phyloP scores from a whole-genome alignment of 176 grass and related monocot species.

The Raddia distichophylla region DNA sequence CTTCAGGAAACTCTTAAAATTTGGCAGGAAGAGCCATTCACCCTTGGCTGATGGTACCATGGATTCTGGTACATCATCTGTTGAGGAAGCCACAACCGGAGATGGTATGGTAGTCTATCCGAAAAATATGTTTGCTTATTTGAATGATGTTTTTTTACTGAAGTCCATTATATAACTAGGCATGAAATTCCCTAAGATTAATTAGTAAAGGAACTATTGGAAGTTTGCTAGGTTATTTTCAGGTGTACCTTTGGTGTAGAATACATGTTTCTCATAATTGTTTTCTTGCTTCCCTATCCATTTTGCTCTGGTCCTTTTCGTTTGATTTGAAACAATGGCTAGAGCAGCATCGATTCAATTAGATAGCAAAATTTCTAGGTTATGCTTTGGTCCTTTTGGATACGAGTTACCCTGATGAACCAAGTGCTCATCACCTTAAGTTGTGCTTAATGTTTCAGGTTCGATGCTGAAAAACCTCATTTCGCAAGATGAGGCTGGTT shows the following conservation, averaged over 20 bases:
- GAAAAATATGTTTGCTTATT: background rate
- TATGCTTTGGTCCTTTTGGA: background rate
- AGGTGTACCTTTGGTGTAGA: background rate
- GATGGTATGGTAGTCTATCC: slow-evolving; percentile 61
- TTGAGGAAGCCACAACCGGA: slow-evolving; percentile 52
- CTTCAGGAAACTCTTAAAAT: slow-evolving; percentile 88
- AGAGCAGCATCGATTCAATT: too few species aligned
- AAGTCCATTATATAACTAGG: background rate
- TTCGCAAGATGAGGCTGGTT: slow-evolving; percentile 50
- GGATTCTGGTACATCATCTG: slow-evolving; percentile 60
- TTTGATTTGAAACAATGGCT: too few species aligned
- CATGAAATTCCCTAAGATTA: background rate
- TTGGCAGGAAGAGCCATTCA: slow-evolving; percentile 81
- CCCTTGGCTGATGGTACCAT: slow-evolving; percentile 46
- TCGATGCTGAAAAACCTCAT: slow-evolving; percentile 68
- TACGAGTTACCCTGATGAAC: background rate
- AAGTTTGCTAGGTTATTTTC: background rate
- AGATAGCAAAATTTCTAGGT: too few species aligned
- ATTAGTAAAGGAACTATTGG: background rate
- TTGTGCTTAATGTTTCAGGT: slow-evolving; percentile 54
- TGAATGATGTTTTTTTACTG: background rate
- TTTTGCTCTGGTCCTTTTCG: background rate
- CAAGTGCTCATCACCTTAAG: background rate
- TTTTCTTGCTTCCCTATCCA: background rate
- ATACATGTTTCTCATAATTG: background rate